Base-by-base conservation (phyloP, 768 basidiomycete species). In the Pulveroboletus sp. region DNA sequence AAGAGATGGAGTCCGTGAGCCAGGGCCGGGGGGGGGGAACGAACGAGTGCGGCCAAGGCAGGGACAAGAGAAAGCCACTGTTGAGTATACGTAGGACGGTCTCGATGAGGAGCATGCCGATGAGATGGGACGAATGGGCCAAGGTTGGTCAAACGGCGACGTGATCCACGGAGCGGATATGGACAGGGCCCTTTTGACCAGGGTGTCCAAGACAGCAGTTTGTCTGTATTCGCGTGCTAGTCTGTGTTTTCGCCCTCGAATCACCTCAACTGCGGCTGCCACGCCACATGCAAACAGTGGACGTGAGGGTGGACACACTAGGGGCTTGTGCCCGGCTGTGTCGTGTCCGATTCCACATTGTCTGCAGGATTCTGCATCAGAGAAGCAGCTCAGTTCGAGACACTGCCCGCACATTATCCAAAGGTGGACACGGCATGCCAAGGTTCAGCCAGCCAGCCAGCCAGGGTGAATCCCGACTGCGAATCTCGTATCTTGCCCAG, bases 401-500 rank as follows among this genome's bases (percentile, higher is more conserved):
- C 53, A 53, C 59, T 46, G 48, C 44, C 47, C 3, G n/a, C 38
- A 30, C 6, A 46, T 50, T 42, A 24, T 31, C 35, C 43, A 11
- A 33, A 47, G 33, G 10, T 10, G 45, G 55, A 49, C 9, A 36
- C 31, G 27, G 27, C 38, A 48, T 5, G 28, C n/a, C 49, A 39
- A 49, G 12, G 32, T 32, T 46, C 37, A 30, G 37, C 24, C 37
- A 32, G 30, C 30, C 11, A 10, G 3, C 3, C 8, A 0, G 33
- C 15, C 2, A 15, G 14, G 49, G 50, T 42, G 62, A 43, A 58
- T 61, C 61, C 21, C 39, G 11, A 45, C 31, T 55, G 57, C 36
- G 62, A 54, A 57, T 62, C 62, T 38, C 49, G 48, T 49, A 43
- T 46, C 40, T 39, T 43, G 30, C 8, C 33, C 41, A 48, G 61